Evolutionary conservation across 139 green algal genomes (phyloP).

Genomic region (Mesotaenium endlicherianum): DNA sequence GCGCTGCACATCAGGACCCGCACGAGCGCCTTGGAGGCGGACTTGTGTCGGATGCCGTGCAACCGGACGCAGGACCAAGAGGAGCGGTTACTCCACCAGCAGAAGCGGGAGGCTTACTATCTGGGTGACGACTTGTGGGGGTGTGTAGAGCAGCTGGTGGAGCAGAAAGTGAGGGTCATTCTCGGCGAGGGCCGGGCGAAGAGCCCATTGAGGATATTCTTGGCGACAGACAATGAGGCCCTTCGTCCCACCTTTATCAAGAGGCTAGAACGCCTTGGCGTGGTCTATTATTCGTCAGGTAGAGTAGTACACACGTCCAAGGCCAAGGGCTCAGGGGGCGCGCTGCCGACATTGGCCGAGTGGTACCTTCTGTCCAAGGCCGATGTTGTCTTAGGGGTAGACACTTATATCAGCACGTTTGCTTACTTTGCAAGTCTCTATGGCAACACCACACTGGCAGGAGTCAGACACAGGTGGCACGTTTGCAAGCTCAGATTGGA

Average conservation of each 20-base stretch:
- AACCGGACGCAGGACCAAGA: background rate
- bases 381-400: background rate
- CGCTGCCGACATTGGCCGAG: slow-evolving; percentile 1
- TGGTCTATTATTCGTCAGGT: background rate
- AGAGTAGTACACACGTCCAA: slow-evolving; percentile 13
- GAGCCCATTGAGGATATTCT: slow-evolving; percentile 6
- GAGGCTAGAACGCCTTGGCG: background rate
- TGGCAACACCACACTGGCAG: no score
- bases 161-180: background rate
- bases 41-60: background rate
- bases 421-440: background rate
- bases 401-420: background rate
- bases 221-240: slow-evolving; percentile 9
- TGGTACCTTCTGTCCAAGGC: background rate
- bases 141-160: background rate
- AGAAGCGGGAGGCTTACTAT: background rate
- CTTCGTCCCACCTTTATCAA: background rate
- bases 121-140: background rate
- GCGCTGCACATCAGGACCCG: slow-evolving; percentile 16
- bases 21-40: background rate
- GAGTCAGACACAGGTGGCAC: no score
- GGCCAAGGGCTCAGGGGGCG: background rate
- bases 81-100: background rate
- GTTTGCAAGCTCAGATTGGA: no score
- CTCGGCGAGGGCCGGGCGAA: no score